Evolutionary conservation across 2,329 filamentous ascomycete species (phyloP).

Genomic region (Arthrobotrys iridis): DNA sequence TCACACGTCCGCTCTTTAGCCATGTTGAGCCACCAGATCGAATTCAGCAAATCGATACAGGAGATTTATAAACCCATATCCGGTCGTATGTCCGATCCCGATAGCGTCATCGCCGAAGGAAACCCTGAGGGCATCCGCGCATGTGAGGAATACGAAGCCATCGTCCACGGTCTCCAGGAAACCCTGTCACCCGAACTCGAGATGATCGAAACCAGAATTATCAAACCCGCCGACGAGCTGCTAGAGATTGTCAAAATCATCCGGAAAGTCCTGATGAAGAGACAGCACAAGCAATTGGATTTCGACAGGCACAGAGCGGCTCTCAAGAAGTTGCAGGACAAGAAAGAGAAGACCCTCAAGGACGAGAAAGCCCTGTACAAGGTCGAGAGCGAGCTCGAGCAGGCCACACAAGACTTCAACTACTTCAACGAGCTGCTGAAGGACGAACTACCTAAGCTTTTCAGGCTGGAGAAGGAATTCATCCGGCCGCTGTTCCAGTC

Average conservation of each 20-base stretch:
- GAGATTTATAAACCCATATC: slow-evolving; percentile 99
- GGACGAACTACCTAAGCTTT: slow-evolving; percentile 92
- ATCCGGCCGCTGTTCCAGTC: slow-evolving; percentile 97
- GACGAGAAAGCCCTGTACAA: slow-evolving; percentile 98
- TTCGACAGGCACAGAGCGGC: slow-evolving; percentile 85
- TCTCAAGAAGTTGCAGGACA: slow-evolving; percentile 94
- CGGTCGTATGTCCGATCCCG: slow-evolving; percentile 91
- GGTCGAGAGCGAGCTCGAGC: slow-evolving; percentile 88
- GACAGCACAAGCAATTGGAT: slow-evolving; percentile 96
- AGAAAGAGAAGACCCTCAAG: slow-evolving; percentile 95
- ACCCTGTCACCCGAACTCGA: slow-evolving; percentile 91
- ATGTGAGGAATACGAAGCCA: slow-evolving; percentile 93
- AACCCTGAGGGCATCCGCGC: slow-evolving; percentile 93
- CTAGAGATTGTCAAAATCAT: slow-evolving; percentile 95
- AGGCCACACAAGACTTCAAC: slow-evolving; percentile 93
- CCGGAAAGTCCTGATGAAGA: slow-evolving; percentile 85
- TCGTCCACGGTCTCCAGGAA: slow-evolving; percentile 88
- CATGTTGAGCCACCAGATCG: slow-evolving; percentile 97
- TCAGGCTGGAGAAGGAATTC: slow-evolving; percentile 88
- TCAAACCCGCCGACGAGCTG: slow-evolving; percentile 91
- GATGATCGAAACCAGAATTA: slow-evolving; percentile 93
- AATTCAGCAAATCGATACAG: slow-evolving; percentile 93
- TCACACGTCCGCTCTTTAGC: slow-evolving; percentile 62
- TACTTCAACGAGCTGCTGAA: slow-evolving; percentile 98
- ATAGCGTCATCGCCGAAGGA: slow-evolving; percentile 80